These are phyloP conservation scores for Batrachochytrium dendrobatidis DNA, from an alignment of 371 early-diverging fungal genomes.

Conservation along the genomic window DNA sequence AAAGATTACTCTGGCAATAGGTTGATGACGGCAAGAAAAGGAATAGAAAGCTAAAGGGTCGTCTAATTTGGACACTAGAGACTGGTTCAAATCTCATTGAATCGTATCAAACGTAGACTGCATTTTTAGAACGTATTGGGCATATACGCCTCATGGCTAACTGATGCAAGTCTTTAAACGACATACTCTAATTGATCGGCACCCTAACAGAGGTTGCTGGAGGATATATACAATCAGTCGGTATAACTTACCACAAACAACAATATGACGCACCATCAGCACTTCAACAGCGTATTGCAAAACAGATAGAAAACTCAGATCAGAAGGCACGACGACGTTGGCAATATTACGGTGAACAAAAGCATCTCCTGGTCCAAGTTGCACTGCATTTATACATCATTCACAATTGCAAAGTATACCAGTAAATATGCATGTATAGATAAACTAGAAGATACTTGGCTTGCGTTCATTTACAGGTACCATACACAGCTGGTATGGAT, in stretches of 20 bases:
- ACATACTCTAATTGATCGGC: background rate
- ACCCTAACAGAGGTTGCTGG: background rate
- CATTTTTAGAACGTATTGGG: background rate
- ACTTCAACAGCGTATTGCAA: slow-evolving; percentile 88
- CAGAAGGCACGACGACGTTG: slow-evolving; percentile 66
- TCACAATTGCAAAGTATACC: slow-evolving; percentile 6
- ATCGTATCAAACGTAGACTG: background rate
- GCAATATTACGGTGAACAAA: slow-evolving; percentile 96
- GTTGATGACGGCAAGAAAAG: background rate
- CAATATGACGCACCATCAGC: slow-evolving; percentile 83
- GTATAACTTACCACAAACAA: slow-evolving; percentile 83
- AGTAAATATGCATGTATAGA: too few relatives aligned
- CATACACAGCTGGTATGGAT: slow-evolving; percentile 9
- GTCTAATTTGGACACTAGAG: too few relatives aligned
- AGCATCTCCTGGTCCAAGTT: slow-evolving; percentile 70
- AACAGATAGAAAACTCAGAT: slow-evolving; percentile 75
- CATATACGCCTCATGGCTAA: slow-evolving; percentile 9
- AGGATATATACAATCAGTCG: slow-evolving; percentile 8
- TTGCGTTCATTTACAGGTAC: slow-evolving; percentile 6
- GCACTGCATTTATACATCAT: slow-evolving; percentile 20
- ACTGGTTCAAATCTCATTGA: too few relatives aligned
- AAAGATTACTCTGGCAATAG: background rate
- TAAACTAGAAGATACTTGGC: too few relatives aligned
- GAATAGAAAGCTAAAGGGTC: background rate
- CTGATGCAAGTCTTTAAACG: slow-evolving; percentile 1